Evolutionary conservation across 2,329 filamentous ascomycete species (phyloP).

Genomic region (Polytolypa hystricis): DNA sequence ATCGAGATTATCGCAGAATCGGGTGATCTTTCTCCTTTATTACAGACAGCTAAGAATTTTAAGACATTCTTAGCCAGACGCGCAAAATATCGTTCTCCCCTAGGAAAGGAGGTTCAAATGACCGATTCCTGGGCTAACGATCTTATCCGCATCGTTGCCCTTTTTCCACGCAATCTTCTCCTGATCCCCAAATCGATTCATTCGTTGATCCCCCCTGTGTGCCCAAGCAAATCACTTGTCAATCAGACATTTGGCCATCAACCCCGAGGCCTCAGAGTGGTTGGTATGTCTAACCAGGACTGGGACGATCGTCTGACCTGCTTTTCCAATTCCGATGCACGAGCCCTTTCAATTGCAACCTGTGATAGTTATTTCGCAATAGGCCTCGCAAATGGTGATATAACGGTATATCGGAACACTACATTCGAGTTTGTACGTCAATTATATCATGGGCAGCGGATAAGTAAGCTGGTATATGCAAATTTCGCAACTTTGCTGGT

Average conservation of each 20-base stretch:
- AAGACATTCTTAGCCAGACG: conserved; percentile 9
- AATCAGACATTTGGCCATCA: conserved; percentile 12
- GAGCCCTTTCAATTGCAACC: conserved; percentile 9
- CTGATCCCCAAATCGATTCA: conserved; percentile 23
- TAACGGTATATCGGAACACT: conserved; percentile 9
- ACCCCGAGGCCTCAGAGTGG: conserved; percentile 11
- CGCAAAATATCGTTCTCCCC: too few species aligned
- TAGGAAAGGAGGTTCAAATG: conserved; percentile 14
- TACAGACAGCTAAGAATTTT: conserved; percentile 9
- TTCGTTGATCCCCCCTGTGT: conserved; percentile 26
- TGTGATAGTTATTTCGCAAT: conserved; percentile 12
- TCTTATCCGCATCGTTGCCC: conserved; percentile 21
- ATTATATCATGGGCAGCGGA: background rate
- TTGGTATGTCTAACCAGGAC: conserved; percentile 13
- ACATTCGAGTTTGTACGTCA: conserved; percentile 3
- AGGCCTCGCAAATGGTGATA: conserved; percentile 10
- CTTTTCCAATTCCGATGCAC: conserved; percentile 9
- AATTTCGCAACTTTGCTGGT: background rate
- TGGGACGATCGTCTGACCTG: conserved; percentile 20
- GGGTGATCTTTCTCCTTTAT: conserved; percentile 7
- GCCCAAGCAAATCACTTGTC: conserved; percentile 16
- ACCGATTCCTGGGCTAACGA: conserved; percentile 23
- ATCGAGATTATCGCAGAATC: conserved; percentile 18
- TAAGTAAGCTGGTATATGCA: background rate
- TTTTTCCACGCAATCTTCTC: conserved; percentile 22